These are phyloP conservation scores for Pyrenochaeta sp. DNA, from an alignment of 2,329 filamentous ascomycete genomes.

Conservation along the genomic window DNA sequence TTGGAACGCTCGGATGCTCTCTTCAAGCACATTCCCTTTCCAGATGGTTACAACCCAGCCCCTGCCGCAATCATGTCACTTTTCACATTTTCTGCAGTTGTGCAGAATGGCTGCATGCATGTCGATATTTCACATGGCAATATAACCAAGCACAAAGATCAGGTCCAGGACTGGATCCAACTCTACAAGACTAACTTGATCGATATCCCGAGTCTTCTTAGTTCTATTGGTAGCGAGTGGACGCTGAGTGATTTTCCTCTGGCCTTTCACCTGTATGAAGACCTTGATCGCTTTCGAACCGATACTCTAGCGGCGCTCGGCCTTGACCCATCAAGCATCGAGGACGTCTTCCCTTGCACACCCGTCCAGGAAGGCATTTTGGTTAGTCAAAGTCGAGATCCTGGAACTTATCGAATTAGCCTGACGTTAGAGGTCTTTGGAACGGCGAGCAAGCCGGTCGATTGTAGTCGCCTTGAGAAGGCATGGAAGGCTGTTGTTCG, in stretches of 20 bases:
- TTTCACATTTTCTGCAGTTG: constrained; percentile 17
- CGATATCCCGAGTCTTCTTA: too few species aligned
- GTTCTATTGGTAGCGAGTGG: too few species aligned
- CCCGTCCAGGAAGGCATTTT: constrained; percentile 9
- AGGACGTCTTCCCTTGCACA: constrained; percentile 19
- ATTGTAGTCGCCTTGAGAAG: neutral
- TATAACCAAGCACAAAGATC: too few species aligned
- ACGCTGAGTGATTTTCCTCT: too few species aligned
- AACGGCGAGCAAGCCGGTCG: neutral
- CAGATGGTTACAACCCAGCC: too few species aligned
- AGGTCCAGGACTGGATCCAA: too few species aligned
- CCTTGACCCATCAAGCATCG: constrained; percentile 9
- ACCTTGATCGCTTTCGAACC: too few species aligned
- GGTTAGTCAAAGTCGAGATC: neutral
- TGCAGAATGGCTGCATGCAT: too few species aligned
- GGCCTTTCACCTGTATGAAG: constrained; percentile 19
- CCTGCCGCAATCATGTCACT: constrained; percentile 6
- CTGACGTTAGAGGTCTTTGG: constrained; percentile 1
- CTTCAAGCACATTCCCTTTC: constrained; percentile 41
- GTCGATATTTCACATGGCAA: too few species aligned
- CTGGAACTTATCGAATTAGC: too few species aligned
- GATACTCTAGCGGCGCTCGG: constrained; percentile 18
- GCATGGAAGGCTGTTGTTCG: constrained; percentile 27
- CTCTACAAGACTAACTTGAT: too few species aligned
- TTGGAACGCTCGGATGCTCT: constrained; percentile 58